Base-by-base conservation (phyloP, 2,329 filamentous ascomycete genomes). In the Geosmithia putterillii region DNA sequence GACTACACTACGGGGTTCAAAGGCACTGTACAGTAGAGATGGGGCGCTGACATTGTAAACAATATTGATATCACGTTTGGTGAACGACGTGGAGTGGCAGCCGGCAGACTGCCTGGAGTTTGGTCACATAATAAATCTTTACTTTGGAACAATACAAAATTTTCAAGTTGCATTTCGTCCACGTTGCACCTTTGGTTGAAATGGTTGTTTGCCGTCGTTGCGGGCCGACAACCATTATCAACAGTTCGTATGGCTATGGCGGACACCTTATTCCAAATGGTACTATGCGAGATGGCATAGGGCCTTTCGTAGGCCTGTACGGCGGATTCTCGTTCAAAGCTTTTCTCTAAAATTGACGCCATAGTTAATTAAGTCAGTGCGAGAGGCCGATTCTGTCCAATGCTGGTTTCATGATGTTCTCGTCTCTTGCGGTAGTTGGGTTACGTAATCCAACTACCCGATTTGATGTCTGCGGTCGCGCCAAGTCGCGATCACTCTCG, bases 51-150 rank as follows among this genome's bases (percentile, higher is more conserved):
- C 34, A 37, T 38, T 42, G 41, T 42, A 42, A n/a, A 42, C 18
- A 17, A 37, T 28, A 42, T 38, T 42, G 41, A 42, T 42, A 42
- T 19, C 41, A 42, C 25, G 28, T 4, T 20, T 14, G 37, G 37
- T 15, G 14, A 15, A 3, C 37, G 37, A 21, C 7, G 37, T 8
- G 18, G n/a, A n/a, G 36, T n/a, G n/a, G 36, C 17, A 4, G 7
- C 36, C 14, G 17, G 18, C 17, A 38, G 36, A 9, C 36, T 12
- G 36, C 36, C 17, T 7, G 20, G 36, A 19, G 20, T 21, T 38
- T 38, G 17, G 36, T 32, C 10, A 32, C 15, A 12, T 12, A 32
- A 32, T 12, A 32, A 7, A 12, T 14, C 28, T 32, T 14, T 32
- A 32, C 28, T 32, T 32, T 12, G 28, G 15, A 32, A 14, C 28